These are phyloP conservation scores for Colletotrichum sp. DNA, from an alignment of 2,329 filamentous ascomycete genomes.

Conservation along the genomic window DNA sequence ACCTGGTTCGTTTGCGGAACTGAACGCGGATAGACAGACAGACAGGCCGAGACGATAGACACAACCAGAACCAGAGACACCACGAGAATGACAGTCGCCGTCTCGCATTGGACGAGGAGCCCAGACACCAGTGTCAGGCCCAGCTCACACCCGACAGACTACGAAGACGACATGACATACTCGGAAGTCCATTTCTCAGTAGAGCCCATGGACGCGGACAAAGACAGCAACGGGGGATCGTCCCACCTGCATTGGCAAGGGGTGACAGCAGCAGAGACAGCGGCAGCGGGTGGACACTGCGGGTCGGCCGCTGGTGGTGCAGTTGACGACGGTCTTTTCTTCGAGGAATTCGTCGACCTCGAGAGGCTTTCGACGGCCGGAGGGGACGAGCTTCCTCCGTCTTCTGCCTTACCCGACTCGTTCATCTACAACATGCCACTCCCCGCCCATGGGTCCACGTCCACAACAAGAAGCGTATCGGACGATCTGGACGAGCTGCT, in stretches of 20 bases:
- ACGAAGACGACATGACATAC: conserved; percentile 15
- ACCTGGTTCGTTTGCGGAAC: conserved; percentile 12
- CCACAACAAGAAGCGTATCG: conserved; percentile 18
- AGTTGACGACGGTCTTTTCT: conserved; percentile 24
- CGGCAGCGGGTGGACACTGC: background rate
- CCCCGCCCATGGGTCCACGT: conserved; percentile 12
- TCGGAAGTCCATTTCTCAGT: conserved; percentile 16
- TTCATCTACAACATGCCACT: conserved; percentile 21
- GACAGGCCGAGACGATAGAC: background rate
- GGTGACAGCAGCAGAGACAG: conserved; percentile 3
- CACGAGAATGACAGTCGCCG: conserved; percentile 17
- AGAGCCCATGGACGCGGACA: conserved; percentile 19
- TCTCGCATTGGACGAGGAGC: conserved; percentile 20
- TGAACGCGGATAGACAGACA: background rate
- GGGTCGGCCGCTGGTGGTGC: background rate
- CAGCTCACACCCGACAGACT: conserved; percentile 12
- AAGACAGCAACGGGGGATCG: conserved; percentile 13
- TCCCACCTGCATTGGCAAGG: conserved; percentile 14
- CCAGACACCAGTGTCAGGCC: conserved; percentile 13
- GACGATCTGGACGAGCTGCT: conserved; percentile 21
- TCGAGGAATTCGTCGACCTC: conserved; percentile 31
- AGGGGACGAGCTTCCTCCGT: conserved; percentile 11
- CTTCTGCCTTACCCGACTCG: conserved; percentile 16
- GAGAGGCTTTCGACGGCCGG: conserved; percentile 20
- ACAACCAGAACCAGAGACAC: background rate